Percentiles rank a stretch among this genome's conserved stretches.
Conservation (phyloP, 768 basidiomycete species). For the Hortiboletus flavorubellus region DNA sequence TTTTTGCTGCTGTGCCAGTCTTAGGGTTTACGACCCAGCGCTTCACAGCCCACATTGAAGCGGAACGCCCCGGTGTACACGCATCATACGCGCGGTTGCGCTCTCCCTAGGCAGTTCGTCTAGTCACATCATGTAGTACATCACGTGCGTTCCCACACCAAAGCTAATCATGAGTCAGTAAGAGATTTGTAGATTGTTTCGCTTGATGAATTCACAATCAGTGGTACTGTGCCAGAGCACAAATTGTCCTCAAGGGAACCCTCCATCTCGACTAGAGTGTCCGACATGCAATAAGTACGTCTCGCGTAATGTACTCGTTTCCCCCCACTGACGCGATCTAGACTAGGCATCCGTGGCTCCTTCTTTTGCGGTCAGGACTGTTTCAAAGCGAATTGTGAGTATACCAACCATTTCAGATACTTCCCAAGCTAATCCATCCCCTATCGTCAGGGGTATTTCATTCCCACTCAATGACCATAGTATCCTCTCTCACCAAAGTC, state of each 20-base stretch:
- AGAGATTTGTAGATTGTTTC: neutral
- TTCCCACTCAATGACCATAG: neutral
- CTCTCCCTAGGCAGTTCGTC: neutral
- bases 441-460: constrained; percentile 24
- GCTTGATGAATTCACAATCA: constrained; percentile 35
- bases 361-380: constrained; percentile 95
- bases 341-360: constrained; percentile 77
- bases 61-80: constrained; percentile 14
- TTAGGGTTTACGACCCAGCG: constrained; percentile 9
- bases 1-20: constrained; percentile 3
- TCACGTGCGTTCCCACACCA: constrained; percentile 18
- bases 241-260: constrained; percentile 74
- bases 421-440: neutral
- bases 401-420: neutral
- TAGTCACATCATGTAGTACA: neutral
- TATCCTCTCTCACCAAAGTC: neutral
- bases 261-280: constrained; percentile 84
- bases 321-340: constrained; percentile 30
- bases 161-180: neutral
- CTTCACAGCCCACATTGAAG: constrained; percentile 15
- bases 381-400: constrained; percentile 92
- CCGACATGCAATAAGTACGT: constrained; percentile 90
- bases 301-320: neutral
- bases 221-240: constrained; percentile 63
- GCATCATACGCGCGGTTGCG: constrained; percentile 22